Evolutionary conservation across 768 basidiomycete genomes (phyloP).

Genomic region (Suillus cothurnatus): DNA sequence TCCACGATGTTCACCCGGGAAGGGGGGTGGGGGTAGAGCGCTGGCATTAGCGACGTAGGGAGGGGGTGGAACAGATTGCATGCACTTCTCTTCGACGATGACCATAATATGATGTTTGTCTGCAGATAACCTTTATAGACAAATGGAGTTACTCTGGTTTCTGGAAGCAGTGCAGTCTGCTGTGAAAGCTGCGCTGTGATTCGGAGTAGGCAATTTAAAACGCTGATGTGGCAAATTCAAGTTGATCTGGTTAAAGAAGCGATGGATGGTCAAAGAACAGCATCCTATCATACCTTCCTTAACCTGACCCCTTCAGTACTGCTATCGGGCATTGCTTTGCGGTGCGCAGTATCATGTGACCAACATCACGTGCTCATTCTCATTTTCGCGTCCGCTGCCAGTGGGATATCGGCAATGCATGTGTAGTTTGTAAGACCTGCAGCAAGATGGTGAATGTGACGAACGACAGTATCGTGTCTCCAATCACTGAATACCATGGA

Average conservation of each 20-base stretch:
- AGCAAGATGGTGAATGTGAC: background rate
- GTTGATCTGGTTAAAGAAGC: background rate
- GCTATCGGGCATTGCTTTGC: background rate
- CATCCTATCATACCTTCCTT: background rate
- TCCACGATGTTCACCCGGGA: constrained; percentile 24
- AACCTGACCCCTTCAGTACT: background rate
- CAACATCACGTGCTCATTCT: too few relatives aligned
- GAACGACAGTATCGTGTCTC: background rate
- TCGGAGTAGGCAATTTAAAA: background rate
- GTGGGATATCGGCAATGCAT: background rate
- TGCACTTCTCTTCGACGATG: constrained; percentile 46
- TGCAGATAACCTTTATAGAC: constrained; percentile 2
- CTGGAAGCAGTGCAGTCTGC: constrained; percentile 4
- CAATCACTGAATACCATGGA: background rate
- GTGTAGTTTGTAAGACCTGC: background rate
- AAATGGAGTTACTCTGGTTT: constrained; percentile 7
- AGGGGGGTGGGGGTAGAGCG: constrained; percentile 37
- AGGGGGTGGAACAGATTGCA: constrained; percentile 36
- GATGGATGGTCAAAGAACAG: background rate
- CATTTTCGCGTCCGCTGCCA: background rate
- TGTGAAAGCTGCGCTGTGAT: background rate
- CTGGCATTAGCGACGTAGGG: constrained; percentile 34
- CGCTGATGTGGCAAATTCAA: background rate
- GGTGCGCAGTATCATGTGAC: background rate
- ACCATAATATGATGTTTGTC: constrained; percentile 34